Evolutionary conservation across 768 basidiomycete genomes (phyloP), one percentile per base, ranked within the genome.

Genomic region (Psilocybe subaeruginosa): DNA sequence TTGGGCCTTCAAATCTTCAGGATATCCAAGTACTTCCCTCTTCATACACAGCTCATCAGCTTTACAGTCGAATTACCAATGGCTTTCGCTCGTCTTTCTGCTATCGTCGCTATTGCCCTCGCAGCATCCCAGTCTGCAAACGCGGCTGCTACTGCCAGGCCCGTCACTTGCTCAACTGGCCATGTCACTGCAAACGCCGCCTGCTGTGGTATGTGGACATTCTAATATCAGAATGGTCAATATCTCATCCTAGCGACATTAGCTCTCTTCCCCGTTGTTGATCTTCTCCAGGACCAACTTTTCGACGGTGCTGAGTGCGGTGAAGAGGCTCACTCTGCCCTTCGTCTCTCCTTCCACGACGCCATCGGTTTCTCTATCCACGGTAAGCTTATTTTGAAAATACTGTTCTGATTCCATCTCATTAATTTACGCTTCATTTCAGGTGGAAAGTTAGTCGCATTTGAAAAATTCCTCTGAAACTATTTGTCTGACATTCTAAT

Each of bases 291-390:
- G 14, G 12, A 56, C 8, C 41, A 62, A 31, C 45, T 62, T 12
- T 62, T 62, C 47, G 61, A 62, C 41, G 56, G 56, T n/a, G 61
- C 55, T 31, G 61, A 62, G 59, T 77, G 76, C 60, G 73, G 75
- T 47, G 73, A 76, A 59, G 68, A 72, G 53, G 59, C 64, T 35
- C 68, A 68, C 56, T 63, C 64, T 50, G 69, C 68, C 60, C 65
- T 68, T 39, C 68, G 59, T 37, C 29, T 62, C 2, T 51, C 65
- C n/a, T 66, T 66, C 69, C 70, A 73, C 48, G 72, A 72, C 48
- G 69, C 60, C 33, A 62, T 68, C 60, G 62, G 61, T 17, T 60
- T 62, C 55, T 69, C 58, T 4, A 55, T 64, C 54, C 54, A 66
- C 19, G 66, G 41, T 43, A n/a, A 43, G 41, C 37, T 39, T n/a